Conservation (phyloP, 345 rosid species). For the Eucalyptus sp. region DNA sequence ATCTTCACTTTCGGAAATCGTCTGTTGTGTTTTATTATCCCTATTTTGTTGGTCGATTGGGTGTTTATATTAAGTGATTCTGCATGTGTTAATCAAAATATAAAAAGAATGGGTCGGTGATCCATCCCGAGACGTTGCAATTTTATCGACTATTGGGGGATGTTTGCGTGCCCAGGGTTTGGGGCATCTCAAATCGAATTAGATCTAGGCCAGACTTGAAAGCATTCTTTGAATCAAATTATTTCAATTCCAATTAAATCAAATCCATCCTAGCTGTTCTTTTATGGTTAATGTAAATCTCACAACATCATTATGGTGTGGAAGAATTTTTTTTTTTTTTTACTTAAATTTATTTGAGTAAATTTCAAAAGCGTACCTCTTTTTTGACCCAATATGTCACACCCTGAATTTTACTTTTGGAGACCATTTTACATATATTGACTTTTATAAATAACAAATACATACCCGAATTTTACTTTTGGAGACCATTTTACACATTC, state of each 20-base stretch:
- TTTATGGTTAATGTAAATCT: neutral
- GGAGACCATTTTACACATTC: neutral
- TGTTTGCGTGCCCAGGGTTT: rapidly evolving
- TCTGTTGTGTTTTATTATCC: too few relatives aligned
- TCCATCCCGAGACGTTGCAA: rapidly evolving
- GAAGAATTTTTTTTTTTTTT: neutral
- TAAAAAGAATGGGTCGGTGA: too few relatives aligned
- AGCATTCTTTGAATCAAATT: neutral
- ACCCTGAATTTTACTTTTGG: too few relatives aligned
- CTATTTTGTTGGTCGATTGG: too few relatives aligned
- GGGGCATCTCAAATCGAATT: neutral
- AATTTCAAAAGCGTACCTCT: neutral
- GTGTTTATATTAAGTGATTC: too few relatives aligned
- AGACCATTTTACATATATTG: too few relatives aligned
- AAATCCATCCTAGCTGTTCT: neutral
- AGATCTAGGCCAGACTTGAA: neutral
- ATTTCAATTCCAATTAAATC: too few relatives aligned
- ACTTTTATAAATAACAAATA: too few relatives aligned
- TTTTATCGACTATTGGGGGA: rapidly evolving
- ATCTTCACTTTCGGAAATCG: too few relatives aligned
- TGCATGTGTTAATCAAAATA: too few relatives aligned
- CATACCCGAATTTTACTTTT: neutral
- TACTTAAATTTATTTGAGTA: neutral
- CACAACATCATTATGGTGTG: neutral
- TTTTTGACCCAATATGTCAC: neutral